Evolutionary conservation across 371 early-diverging fungal species (phyloP), one percentile per base, ranked within the genome.

Genomic region (Racocetra persica): DNA sequence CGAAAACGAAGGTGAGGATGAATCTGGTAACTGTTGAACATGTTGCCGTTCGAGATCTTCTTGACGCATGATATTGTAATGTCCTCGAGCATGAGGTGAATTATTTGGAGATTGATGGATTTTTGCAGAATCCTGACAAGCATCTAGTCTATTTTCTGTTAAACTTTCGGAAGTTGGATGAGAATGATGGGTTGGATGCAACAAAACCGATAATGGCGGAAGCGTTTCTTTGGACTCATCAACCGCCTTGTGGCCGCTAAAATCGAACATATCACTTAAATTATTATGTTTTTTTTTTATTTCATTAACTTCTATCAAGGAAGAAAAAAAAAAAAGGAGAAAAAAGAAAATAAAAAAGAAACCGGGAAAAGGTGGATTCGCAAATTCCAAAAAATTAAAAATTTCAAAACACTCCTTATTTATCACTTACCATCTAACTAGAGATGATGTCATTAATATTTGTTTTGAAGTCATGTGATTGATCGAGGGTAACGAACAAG

Each of bases 21-120:
- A 32, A 32, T 36, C 36, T 28, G 18, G 1, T 32, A 65, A 20
- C 26, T 65, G 36, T 6, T 65, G 65, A 45, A 45, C 45, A 5
- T 63, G 63, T 28, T 65, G 65, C 65, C n/a, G 65, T 32, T 65
- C 36, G 13, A 18, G 65, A 20, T 65, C 65, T 18, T 65, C 65
- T 18, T 65, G 65, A 20, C 65, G 2, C 65, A 65, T n/a, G 4
- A 26, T 18, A 36, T 65, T 22, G 62, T 62, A 62, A 13, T 22
- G 22, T 22, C 28, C 65, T 18, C 20, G 65, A 13, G 7, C 2
- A 10, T 18, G 8, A 18, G 18, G 32, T 32, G 65, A 20, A 32
- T 65, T 32, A 18, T 62, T 36, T 65, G 65, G 36, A 16, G 65
- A 65, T 2, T 20, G 32, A 5, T 62, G 62, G 28, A 22, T 11